These are phyloP conservation scores for Annulohypoxylon maeteangense DNA, from an alignment of 495 filamentous ascomycete species.

Conservation along the genomic window DNA sequence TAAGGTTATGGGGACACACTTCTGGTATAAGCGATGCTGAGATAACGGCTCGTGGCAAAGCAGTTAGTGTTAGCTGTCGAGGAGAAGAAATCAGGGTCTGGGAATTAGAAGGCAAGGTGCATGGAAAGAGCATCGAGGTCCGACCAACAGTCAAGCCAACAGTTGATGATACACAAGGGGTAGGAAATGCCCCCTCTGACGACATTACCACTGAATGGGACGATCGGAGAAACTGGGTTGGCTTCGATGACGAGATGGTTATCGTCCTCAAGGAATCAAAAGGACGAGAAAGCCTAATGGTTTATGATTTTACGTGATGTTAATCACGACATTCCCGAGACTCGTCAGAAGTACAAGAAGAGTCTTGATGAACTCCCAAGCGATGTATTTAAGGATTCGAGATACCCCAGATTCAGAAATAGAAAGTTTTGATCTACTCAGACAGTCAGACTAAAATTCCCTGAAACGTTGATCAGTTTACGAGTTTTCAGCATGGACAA, in stretches of 20 bases:
- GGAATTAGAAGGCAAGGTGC: conserved; percentile 84
- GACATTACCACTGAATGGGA: conserved; percentile 42
- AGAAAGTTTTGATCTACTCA: not conserved
- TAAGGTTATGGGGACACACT: conserved; percentile 91
- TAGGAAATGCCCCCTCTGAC: conserved; percentile 20
- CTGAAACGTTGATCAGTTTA: not conserved
- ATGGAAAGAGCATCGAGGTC: conserved; percentile 56
- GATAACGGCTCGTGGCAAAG: conserved; percentile 87
- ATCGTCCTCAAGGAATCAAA: conserved; percentile 80
- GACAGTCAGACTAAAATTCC: not conserved
- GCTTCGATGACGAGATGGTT: conserved; percentile 94
- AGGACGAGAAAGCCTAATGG: conserved; percentile 78
- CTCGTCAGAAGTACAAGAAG: not conserved
- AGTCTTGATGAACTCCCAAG: not conserved
- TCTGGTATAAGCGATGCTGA: conserved; percentile 88
- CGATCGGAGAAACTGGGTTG: conserved; percentile 72
- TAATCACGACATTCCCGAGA: not conserved
- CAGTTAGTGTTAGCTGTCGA: conserved; percentile 82
- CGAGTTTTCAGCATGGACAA: not conserved
- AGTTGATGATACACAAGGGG: conserved; percentile 21
- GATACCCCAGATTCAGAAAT: not conserved
- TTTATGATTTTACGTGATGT: conserved; percentile 87
- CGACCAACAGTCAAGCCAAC: conserved; percentile 52
- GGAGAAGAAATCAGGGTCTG: conserved; percentile 92
- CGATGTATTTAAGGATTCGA: not conserved